Percentiles rank a stretch among this genome's conserved stretches.
Evolutionary conservation across 2,329 filamentous ascomycete genomes (phyloP).

Genomic region (Samsoniella hepiali): DNA sequence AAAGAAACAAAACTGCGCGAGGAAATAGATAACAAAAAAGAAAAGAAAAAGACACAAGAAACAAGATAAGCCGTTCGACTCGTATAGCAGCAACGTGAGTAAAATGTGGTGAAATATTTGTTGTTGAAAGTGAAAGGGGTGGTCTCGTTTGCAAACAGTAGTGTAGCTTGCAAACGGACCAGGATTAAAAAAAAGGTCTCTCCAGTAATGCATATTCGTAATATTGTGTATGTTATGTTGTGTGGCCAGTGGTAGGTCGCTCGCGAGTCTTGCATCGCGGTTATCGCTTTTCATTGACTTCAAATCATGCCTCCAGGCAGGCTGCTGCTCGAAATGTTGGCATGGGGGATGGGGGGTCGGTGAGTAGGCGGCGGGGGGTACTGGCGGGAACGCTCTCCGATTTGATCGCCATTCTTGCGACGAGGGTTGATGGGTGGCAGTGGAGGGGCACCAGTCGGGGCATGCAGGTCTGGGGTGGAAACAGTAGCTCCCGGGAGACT

Average conservation of each 20-base stretch:
- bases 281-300: constrained; percentile 15
- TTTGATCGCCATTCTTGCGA: constrained; percentile 45
- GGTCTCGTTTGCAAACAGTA: not conserved
- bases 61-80: not conserved
- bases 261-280: not conserved
- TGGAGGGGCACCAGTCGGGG: constrained; percentile 41
- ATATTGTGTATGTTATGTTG: constrained; percentile 6
- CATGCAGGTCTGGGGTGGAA: constrained; percentile 39
- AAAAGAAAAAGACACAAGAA: constrained; percentile 12
- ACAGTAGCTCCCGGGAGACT: constrained; percentile 33
- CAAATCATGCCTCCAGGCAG: constrained; percentile 47
- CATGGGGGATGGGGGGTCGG: constrained; percentile 28
- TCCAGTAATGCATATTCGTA: constrained; percentile 4
- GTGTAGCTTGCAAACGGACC: not conserved
- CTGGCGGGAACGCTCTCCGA: constrained; percentile 28
- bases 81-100: constrained; percentile 2
- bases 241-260: not conserved
- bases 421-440: constrained; percentile 59
- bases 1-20: constrained; percentile 4
- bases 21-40: constrained; percentile 11
- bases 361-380: constrained; percentile 27
- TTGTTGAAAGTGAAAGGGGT: constrained; percentile 7
- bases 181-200: constrained; percentile 14
- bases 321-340: constrained; percentile 29
- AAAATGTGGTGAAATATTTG: constrained; percentile 4